Conservation (phyloP, 345 rosid genomes). For the Sisymbrium irio region DNA sequence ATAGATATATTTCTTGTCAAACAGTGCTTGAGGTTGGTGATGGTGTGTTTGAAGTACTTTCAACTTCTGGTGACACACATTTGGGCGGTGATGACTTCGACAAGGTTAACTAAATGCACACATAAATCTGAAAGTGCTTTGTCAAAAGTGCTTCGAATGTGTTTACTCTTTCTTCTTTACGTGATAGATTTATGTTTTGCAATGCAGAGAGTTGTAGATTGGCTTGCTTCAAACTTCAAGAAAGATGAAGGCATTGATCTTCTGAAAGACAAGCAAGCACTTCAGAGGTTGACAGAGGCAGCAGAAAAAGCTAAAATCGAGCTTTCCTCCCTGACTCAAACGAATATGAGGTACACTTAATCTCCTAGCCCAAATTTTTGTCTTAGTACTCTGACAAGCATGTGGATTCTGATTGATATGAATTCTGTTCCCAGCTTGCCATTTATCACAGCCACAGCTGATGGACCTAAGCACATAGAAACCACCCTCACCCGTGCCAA, state of each 20-base stretch:
- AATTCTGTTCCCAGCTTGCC: slow-evolving; percentile 60
- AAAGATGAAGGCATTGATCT: slow-evolving; percentile 94
- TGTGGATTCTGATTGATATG: not conserved
- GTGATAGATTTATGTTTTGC: not conserved
- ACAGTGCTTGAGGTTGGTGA: slow-evolving; percentile 99
- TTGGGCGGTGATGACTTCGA: slow-evolving; percentile 99
- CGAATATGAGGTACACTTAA: slow-evolving; percentile 64
- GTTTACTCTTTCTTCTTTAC: not conserved
- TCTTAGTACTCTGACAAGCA: not conserved
- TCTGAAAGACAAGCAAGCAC: slow-evolving; percentile 96
- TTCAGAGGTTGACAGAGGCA: slow-evolving; percentile 90
- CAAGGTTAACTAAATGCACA: slow-evolving; percentile 46
- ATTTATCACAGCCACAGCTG: slow-evolving; percentile 96
- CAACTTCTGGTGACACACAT: slow-evolving; percentile 98
- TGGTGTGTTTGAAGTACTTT: slow-evolving; percentile 98
- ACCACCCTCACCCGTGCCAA: slow-evolving; percentile 87
- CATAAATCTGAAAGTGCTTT: not conserved
- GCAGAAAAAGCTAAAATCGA: slow-evolving; percentile 99
- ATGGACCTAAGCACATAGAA: slow-evolving; percentile 98
- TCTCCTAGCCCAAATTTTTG: not conserved
- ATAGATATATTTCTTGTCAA: not conserved
- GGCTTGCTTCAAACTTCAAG: slow-evolving; percentile 82
- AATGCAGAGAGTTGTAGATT: slow-evolving; percentile 88
- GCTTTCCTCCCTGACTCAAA: slow-evolving; percentile 84
- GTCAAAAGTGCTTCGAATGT: not conserved